phyloP scores from a whole-genome alignment of 2,329 filamentous ascomycete species.

The Pseudogymnoascus sp. region DNA sequence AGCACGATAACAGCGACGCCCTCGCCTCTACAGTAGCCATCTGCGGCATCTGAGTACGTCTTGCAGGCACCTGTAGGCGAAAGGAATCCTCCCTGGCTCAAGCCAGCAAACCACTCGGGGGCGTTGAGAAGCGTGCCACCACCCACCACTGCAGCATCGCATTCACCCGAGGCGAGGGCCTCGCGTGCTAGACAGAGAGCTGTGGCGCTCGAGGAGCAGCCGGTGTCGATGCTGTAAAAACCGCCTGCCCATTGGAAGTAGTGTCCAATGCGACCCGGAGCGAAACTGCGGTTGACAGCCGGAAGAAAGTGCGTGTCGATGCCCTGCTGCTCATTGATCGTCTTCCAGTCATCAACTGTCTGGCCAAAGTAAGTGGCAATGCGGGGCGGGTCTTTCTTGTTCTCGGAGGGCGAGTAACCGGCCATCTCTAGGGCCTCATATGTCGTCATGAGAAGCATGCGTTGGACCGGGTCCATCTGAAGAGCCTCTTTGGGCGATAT shows the following conservation, averaged over 20 bases:
- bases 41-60: constrained; percentile 66
- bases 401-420: constrained; percentile 70
- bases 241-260: constrained; percentile 71
- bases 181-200: constrained; percentile 67
- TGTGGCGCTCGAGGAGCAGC: constrained; percentile 67
- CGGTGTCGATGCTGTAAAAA: constrained; percentile 68
- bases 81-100: constrained; percentile 71
- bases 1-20: constrained; percentile 41
- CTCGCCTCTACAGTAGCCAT: constrained; percentile 50
- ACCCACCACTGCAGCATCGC: constrained; percentile 73
- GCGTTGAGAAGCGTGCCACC: constrained; percentile 74
- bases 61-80: constrained; percentile 71
- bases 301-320: constrained; percentile 38
- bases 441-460: constrained; percentile 64
- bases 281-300: constrained; percentile 37
- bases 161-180: constrained; percentile 67
- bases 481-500: constrained; percentile 73
- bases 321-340: constrained; percentile 11
- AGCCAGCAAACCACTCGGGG: constrained; percentile 69
- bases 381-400: constrained; percentile 58
- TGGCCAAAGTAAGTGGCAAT: constrained; percentile 13
- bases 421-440: constrained; percentile 75
- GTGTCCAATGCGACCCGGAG: constrained; percentile 60
- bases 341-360: constrained; percentile 11
- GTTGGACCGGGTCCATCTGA: constrained; percentile 72